Conservation (phyloP, 2,329 filamentous ascomycete species). For the Pseudocercospora ulei region DNA sequence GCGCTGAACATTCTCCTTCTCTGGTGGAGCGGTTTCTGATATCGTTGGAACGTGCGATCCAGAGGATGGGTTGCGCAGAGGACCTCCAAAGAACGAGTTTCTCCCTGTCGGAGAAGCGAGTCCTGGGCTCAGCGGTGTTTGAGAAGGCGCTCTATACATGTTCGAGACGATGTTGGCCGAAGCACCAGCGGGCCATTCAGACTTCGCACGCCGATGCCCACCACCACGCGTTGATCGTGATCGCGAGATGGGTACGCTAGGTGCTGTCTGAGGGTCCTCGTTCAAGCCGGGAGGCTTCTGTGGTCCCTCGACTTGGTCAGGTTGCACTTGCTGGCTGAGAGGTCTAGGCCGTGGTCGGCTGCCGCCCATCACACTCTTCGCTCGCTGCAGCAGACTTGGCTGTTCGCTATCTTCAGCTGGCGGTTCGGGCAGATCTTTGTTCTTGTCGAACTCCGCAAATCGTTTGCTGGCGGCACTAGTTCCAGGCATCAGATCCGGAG, state of each 20-base stretch:
- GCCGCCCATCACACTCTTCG: constrained; percentile 50
- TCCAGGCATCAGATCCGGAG: constrained; percentile 52
- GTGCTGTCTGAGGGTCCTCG: constrained; percentile 61
- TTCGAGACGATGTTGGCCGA: constrained; percentile 66
- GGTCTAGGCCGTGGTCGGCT: constrained; percentile 30
- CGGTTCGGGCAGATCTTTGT: constrained; percentile 78
- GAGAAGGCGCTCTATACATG: constrained; percentile 66
- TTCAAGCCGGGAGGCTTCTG: constrained; percentile 31
- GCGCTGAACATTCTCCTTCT: constrained; percentile 25
- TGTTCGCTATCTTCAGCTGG: constrained; percentile 50
- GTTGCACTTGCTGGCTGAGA: constrained; percentile 28
- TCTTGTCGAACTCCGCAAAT: constrained; percentile 40
- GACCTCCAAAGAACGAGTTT: constrained; percentile 51
- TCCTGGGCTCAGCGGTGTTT: constrained; percentile 39
- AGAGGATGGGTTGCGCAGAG: constrained; percentile 36
- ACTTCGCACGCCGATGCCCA: constrained; percentile 39
- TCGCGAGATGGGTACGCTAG: constrained; percentile 61
- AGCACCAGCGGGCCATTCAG: constrained; percentile 34
- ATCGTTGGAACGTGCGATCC: constrained; percentile 40
- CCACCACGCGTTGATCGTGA: constrained; percentile 39
- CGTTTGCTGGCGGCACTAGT: constrained; percentile 24
- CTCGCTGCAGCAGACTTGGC: constrained; percentile 47
- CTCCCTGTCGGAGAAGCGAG: constrained; percentile 48
- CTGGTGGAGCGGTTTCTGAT: constrained; percentile 17
- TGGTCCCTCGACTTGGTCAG: constrained; percentile 10